These are phyloP conservation scores for Cytospora mali DNA, from an alignment of 2,329 filamentous ascomycete genomes.

Conservation along the genomic window DNA sequence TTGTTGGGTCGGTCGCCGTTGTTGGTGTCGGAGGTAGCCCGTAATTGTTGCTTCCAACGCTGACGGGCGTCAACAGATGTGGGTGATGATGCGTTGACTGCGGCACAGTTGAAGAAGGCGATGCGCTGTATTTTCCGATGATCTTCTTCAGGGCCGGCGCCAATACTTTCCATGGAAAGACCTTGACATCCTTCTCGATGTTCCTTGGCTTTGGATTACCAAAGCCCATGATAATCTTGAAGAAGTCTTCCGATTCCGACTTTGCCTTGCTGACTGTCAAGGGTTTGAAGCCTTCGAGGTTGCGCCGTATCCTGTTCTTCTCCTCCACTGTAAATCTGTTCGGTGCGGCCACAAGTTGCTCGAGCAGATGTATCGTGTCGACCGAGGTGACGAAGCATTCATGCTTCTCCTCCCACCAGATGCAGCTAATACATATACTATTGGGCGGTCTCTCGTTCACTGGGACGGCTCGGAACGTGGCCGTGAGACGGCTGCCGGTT, in stretches of 20 bases:
- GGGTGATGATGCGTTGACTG: conserved; percentile 32
- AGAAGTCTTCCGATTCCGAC: conserved; percentile 91
- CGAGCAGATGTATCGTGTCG: conserved; percentile 93
- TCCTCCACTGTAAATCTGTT: conserved; percentile 92
- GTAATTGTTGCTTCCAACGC: conserved; percentile 43
- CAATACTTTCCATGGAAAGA: conserved; percentile 94
- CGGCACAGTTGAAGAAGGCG: conserved; percentile 30
- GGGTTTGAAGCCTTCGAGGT: conserved; percentile 91
- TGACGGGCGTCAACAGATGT: conserved; percentile 46
- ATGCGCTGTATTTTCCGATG: conserved; percentile 86
- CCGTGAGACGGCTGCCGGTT: conserved; percentile 76
- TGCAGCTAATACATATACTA: conserved; percentile 95
- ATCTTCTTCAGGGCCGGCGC: conserved; percentile 92
- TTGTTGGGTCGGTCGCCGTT: conserved; percentile 40
- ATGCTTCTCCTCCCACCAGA: conserved; percentile 90
- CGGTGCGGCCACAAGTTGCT: conserved; percentile 76
- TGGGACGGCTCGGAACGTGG: conserved; percentile 77
- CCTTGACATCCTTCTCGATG: conserved; percentile 99
- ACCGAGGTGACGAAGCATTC: conserved; percentile 96
- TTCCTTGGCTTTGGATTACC: conserved; percentile 93
- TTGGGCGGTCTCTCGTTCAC: conserved; percentile 78
- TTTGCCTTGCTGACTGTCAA: conserved; percentile 93
- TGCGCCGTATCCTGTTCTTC: conserved; percentile 96
- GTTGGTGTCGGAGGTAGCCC: conserved; percentile 52
- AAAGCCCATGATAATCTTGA: conserved; percentile 99